A percentile compares a stretch with the other conserved stretches of the same genome.
phyloP scores from a whole-genome alignment of 164 flowering plant genomes.

The Kingdonia uniflora region DNA sequence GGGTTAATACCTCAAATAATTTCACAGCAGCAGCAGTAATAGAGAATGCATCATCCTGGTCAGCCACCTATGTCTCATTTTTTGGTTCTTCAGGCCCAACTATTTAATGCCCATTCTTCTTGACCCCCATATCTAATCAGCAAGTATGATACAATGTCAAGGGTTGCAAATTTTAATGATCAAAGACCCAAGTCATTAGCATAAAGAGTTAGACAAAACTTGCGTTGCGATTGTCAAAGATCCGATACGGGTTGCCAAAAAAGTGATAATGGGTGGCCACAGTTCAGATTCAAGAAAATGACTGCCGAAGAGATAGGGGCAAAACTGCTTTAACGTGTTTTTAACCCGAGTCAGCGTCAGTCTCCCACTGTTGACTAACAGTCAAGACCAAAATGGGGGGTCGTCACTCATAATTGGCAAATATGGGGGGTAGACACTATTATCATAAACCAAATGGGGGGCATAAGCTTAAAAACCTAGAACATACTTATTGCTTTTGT shows the following conservation, averaged over 20 bases:
- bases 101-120: conserved; percentile 34
- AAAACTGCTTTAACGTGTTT: too few species aligned
- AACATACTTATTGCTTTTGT: too few species aligned
- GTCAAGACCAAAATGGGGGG: too few species aligned
- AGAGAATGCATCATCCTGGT: conserved; percentile 45
- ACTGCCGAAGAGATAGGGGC: conserved; percentile 85
- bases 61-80: conserved; percentile 55
- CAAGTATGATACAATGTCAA: conserved; percentile 32
- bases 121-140: conserved; percentile 22
- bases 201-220: conserved; percentile 40
- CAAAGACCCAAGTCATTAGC: conserved; percentile 49
- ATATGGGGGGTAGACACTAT: too few species aligned
- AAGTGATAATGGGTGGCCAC: conserved; percentile 47
- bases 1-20: conserved; percentile 53
- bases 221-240: conserved; percentile 47
- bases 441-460: too few species aligned
- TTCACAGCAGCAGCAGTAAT: conserved; percentile 39
- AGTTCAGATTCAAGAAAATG: conserved; percentile 80
- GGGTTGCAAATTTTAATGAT: conserved; percentile 46
- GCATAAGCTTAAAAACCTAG: too few species aligned
- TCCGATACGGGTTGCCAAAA: conserved; percentile 53
- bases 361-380: too few species aligned
- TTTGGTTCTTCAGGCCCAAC: conserved; percentile 56
- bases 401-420: too few species aligned
- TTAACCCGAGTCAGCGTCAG: too few species aligned